phyloP scores from a whole-genome alignment of 2,329 filamentous ascomycete genomes.

The Pseudogymnoascus sp. region DNA sequence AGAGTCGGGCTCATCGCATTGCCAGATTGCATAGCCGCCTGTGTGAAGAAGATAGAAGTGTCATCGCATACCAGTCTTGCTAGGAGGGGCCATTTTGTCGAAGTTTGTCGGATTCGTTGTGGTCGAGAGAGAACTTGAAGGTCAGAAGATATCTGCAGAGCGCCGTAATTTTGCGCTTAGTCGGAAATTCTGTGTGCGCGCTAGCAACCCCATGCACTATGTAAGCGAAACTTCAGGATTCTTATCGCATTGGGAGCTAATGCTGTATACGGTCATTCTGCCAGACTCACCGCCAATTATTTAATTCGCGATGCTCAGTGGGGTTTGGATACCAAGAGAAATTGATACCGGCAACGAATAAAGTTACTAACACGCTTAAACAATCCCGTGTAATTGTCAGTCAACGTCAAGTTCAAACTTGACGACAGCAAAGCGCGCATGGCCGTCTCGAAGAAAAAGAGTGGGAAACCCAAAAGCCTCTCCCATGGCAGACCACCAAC shows the following conservation, averaged over 20 bases:
- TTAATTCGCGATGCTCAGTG: background rate
- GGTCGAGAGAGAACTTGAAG: constrained; percentile 8
- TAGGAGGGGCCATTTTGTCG: constrained; percentile 12
- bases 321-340: background rate
- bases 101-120: constrained; percentile 11
- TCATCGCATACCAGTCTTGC: constrained; percentile 29
- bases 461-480: constrained; percentile 38
- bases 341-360: background rate
- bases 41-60: background rate
- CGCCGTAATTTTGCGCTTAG: constrained; percentile 2
- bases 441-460: constrained; percentile 37
- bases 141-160: background rate
- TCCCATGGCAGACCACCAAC: constrained; percentile 51
- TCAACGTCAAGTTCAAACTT: background rate
- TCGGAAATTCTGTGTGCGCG: constrained; percentile 5
- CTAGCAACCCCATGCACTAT: background rate
- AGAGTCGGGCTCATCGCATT: constrained; percentile 15
- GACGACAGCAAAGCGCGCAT: constrained; percentile 29
- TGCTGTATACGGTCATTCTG: background rate
- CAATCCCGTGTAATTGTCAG: background rate
- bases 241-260: background rate
- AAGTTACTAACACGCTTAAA: background rate
- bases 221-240: background rate
- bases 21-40: constrained; percentile 13
- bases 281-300: background rate